A percentile compares a stretch with the other conserved stretches of the same genome.
Conservation (phyloP, 495 filamentous ascomycete species). For the Lasiosphaeria hispida region DNA sequence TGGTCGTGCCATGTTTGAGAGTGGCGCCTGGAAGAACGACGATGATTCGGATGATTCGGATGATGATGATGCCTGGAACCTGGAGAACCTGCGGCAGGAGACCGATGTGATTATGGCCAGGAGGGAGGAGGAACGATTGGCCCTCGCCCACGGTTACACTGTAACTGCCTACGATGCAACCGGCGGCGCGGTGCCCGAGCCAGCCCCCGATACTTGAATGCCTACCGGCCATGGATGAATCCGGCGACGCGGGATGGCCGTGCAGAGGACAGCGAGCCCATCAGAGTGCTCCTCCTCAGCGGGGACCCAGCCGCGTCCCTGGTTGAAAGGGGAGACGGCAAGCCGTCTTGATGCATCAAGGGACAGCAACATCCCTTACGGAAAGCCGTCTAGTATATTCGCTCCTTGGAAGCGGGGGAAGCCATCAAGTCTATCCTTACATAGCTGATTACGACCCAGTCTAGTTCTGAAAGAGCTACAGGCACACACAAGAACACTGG, state of each 20-base stretch:
- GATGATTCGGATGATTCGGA: slow-evolving; percentile 61
- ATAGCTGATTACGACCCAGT: too few relatives aligned
- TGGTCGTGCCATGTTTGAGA: slow-evolving; percentile 91
- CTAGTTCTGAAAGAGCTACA: too few relatives aligned
- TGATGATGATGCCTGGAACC: slow-evolving; percentile 69
- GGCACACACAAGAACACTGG: too few relatives aligned
- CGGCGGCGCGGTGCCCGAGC: slow-evolving; percentile 11
- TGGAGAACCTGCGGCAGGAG: slow-evolving; percentile 70
- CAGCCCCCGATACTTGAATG: slow-evolving; percentile 31
- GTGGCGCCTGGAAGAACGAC: slow-evolving; percentile 81
- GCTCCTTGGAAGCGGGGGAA: too few relatives aligned
- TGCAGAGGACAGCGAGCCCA: slow-evolving; percentile 21
- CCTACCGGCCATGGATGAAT: slow-evolving; percentile 2
- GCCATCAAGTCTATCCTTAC: too few relatives aligned
- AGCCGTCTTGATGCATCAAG: neutral
- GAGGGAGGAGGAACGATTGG: slow-evolving; percentile 60
- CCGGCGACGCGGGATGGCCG: slow-evolving; percentile 17
- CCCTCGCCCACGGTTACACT: slow-evolving; percentile 29
- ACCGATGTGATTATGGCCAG: slow-evolving; percentile 63
- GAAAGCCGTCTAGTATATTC: too few relatives aligned
- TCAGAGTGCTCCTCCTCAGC: slow-evolving; percentile 21
- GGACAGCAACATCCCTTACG: too few relatives aligned
- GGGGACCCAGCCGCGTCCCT: slow-evolving; percentile 14
- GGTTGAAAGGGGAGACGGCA: neutral
- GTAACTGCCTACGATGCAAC: slow-evolving; percentile 1